Evolutionary conservation across 345 rosid species (phyloP).

Genomic region (Melastoma malabathricum): DNA sequence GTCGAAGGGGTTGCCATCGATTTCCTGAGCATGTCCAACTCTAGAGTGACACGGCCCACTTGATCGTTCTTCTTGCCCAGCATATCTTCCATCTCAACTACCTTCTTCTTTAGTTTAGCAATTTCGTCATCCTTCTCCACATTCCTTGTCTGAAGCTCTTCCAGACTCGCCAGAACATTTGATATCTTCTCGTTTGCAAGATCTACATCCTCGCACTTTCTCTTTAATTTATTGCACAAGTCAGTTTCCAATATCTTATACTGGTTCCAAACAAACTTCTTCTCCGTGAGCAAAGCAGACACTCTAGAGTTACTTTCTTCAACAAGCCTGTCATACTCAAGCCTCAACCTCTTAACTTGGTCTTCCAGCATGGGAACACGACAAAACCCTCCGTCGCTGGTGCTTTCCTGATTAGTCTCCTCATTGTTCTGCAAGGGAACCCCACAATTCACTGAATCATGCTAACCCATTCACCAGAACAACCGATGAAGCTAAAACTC

Average conservation of each 20-base stretch:
- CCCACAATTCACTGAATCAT: no score
- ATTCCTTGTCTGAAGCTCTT: conserved; percentile 44
- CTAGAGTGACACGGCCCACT: conserved; percentile 29
- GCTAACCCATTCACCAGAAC: not conserved
- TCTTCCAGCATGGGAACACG: conserved; percentile 15
- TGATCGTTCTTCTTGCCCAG: conserved; percentile 30
- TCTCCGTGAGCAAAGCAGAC: conserved; percentile 43
- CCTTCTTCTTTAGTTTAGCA: conserved; percentile 25
- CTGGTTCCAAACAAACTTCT: conserved; percentile 67
- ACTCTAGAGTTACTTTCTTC: conserved; percentile 39
- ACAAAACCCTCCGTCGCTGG: not conserved
- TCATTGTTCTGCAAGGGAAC: conserved; percentile 2
- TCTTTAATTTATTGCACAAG: conserved; percentile 35
- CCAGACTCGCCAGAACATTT: conserved; percentile 36
- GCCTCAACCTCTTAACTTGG: conserved; percentile 35
- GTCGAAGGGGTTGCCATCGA: conserved; percentile 28
- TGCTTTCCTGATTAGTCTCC: conserved; percentile 2
- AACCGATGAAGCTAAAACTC: not conserved
- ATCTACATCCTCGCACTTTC: conserved; percentile 39
- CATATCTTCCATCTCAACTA: conserved; percentile 42
- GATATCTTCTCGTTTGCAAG: conserved; percentile 46
- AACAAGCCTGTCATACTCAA: conserved; percentile 42
- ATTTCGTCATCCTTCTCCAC: conserved; percentile 52
- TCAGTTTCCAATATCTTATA: conserved; percentile 39
- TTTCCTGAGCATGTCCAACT: conserved; percentile 38